These are phyloP conservation scores for Crithidia expoeki DNA, from an alignment of 208 protist genomes.

Conservation along the genomic window DNA sequence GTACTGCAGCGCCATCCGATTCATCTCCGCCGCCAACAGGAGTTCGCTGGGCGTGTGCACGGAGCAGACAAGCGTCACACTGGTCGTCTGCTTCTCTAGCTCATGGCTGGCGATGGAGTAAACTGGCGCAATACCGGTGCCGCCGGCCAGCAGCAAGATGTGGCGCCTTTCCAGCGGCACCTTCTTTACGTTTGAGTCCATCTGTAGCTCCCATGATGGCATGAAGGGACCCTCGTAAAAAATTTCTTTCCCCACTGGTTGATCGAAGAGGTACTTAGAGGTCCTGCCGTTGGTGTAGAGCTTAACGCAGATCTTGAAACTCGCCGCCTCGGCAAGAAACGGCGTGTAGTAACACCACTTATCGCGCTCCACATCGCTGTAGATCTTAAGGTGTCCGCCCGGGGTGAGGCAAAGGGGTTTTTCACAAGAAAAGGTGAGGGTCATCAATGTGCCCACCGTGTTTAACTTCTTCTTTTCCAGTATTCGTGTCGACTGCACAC, in stretches of 20 bases:
- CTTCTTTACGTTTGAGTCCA: constrained; percentile 40
- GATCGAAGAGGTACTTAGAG: constrained; percentile 52
- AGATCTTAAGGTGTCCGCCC: constrained; percentile 64
- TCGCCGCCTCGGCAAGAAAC: constrained; percentile 44
- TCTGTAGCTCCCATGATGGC: constrained; percentile 49
- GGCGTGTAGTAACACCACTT: constrained; percentile 58
- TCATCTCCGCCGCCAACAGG: constrained; percentile 49
- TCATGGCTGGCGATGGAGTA: constrained; percentile 61
- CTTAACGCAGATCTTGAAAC: constrained; percentile 66
- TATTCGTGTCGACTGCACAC: constrained; percentile 29
- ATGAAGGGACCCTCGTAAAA: constrained; percentile 59
- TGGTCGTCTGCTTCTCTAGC: constrained; percentile 38
- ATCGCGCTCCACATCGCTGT: constrained; percentile 26
- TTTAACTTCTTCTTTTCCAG: constrained; percentile 34
- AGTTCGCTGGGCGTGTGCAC: constrained; percentile 42
- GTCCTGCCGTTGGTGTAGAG: constrained; percentile 43
- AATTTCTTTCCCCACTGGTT: constrained; percentile 44
- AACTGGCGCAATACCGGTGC: constrained; percentile 63
- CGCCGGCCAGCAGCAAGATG: constrained; percentile 68
- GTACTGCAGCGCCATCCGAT: constrained; percentile 33
- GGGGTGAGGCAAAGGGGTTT: constrained; percentile 42
- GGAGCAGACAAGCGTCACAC: constrained; percentile 62
- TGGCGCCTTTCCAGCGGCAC: constrained; percentile 29
- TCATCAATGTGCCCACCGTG: constrained; percentile 23
- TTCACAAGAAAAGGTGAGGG: constrained; percentile 54